Base-by-base conservation (phyloP, 2,329 filamentous ascomycete species). In the Xylaria sp. region DNA sequence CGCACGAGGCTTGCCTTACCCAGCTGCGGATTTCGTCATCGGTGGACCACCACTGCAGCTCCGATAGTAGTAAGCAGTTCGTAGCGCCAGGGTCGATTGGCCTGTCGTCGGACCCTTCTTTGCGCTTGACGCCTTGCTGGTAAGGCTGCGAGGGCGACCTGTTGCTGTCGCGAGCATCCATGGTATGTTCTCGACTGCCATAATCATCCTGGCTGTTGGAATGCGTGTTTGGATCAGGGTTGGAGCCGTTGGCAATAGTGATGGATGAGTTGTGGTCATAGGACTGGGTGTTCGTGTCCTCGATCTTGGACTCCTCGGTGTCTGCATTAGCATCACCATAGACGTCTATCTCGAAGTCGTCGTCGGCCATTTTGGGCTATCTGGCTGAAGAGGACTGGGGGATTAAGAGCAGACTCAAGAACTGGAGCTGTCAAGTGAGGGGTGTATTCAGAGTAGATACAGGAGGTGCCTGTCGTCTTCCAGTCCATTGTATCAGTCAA, bases 1-100 rank as follows among this genome's bases (percentile, higher is more conserved):
- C 94, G 63, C 86, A 90, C 2, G 83, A 84, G n/a, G 89, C 90
- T 61, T 90, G 82, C 61, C 86, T 86, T 20, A 89, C 81, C 90
- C 92, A 97, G 46, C 89, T 90, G 48, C 94, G 89, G 52, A 99
- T 85, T 64, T 97, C 92, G 68, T 99, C 94, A 69, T 99, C 94
- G 2, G 90, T 96, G 24, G 87, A 92, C 93, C 93, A 97, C 94
- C 94, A 99, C 71, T 90, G 89, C 8, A 99, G 78, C 45, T 97
- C 94, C 2, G 91, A 92, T 49, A 97, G 84, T 71, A 96, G 85
- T 24, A 97, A 75, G 0, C 92, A 92, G 20, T 86, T 79, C 1
- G 84, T 87, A 1, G 84, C 84, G 51, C 76, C 76, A 2, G 81
- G 78, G 57, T 88, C 85, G 45, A 86, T 76, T 3, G 81, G 79